These are phyloP conservation scores for Clavispora vitiphila DNA, from an alignment of 805 yeast species.

Conservation along the genomic window DNA sequence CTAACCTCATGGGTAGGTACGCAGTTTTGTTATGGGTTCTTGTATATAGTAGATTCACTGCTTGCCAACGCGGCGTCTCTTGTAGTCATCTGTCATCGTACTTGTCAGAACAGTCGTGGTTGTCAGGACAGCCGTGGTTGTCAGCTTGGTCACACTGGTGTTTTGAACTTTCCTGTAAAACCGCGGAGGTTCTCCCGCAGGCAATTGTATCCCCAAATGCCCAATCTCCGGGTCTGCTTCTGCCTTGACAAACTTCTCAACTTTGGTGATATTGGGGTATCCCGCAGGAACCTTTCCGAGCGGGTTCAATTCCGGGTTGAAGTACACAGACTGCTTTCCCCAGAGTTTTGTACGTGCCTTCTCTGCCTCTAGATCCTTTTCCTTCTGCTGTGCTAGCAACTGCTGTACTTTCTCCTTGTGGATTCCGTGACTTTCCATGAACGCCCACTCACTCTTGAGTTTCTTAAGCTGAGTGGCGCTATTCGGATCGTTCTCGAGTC, in stretches of 20 bases:
- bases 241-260: slow-evolving; percentile 19
- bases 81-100: too few relatives aligned
- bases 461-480: slow-evolving; percentile 18
- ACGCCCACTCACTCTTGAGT: slow-evolving; percentile 38
- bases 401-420: slow-evolving; percentile 25
- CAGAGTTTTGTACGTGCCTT: slow-evolving; percentile 25
- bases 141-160: slow-evolving; percentile 6
- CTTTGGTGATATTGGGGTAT: slow-evolving; percentile 27
- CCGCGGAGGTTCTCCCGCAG: slow-evolving; percentile 39
- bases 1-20: too few relatives aligned
- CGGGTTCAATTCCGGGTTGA: slow-evolving; percentile 65
- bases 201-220: slow-evolving; percentile 29
- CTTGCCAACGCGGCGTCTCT: neutral
- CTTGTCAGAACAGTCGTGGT: too few relatives aligned
- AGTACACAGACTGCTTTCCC: slow-evolving; percentile 50
- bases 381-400: slow-evolving; percentile 19
- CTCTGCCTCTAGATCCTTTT: slow-evolving; percentile 13
- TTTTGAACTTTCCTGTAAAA: slow-evolving; percentile 42
- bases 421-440: slow-evolving; percentile 29
- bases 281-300: slow-evolving; percentile 47
- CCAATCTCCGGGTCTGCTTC: slow-evolving; percentile 26
- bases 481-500: slow-evolving; percentile 14
- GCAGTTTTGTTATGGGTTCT: neutral
- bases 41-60: slow-evolving; percentile 1
- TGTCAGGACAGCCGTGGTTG: neutral